Percentiles rank a stretch among this genome's conserved stretches.
Conservation (phyloP, 768 basidiomycete genomes). For the Suillus americanus region DNA sequence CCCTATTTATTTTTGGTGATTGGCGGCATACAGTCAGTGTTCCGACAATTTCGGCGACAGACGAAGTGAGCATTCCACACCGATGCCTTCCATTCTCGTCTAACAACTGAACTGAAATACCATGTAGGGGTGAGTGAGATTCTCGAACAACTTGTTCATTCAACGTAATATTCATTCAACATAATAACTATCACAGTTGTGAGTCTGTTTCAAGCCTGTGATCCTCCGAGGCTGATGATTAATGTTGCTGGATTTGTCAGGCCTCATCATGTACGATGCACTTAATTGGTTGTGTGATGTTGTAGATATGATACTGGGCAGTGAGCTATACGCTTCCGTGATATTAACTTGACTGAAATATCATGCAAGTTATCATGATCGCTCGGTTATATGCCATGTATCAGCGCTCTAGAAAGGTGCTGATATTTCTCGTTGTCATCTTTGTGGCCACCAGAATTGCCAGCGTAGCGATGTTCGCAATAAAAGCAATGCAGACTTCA, state of each 20-base stretch:
- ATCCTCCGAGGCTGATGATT: not conserved
- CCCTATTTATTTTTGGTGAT: not conserved
- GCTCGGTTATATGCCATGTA: not conserved
- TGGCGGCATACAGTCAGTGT: not conserved
- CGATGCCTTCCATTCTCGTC: not conserved
- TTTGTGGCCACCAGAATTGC: not conserved
- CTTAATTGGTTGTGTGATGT: not conserved
- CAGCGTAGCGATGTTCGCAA: accelerated
- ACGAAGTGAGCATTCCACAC: not conserved
- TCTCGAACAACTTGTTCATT: not conserved
- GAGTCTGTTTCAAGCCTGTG: not conserved
- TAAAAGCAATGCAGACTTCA: not conserved
- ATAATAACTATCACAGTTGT: not conserved
- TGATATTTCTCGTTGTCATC: not conserved
- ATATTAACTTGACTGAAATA: not conserved
- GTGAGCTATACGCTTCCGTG: not conserved
- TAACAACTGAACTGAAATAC: not conserved
- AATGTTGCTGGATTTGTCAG: not conserved
- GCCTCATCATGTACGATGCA: not conserved
- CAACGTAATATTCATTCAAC: not conserved
- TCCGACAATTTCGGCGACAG: not conserved
- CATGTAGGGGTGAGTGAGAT: not conserved
- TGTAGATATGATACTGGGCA: not conserved
- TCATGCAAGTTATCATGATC: not conserved
- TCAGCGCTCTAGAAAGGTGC: not conserved